Evolutionary conservation across 1,139 yeast species (phyloP), one percentile per base, ranked within the genome.

Genomic region (Magnusiomyces sp.): DNA sequence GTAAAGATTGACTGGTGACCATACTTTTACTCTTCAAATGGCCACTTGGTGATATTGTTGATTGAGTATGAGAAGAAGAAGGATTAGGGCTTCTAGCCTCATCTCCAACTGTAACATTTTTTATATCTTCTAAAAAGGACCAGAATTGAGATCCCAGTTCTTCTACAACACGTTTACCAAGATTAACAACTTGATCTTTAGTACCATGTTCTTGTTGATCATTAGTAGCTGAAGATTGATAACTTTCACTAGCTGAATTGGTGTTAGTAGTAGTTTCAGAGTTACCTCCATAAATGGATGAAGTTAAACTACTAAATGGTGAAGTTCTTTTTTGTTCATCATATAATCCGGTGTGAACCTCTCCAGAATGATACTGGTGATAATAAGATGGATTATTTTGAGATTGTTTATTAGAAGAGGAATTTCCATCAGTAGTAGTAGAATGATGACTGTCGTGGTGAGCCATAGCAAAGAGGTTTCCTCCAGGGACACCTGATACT

Each of bases 61-160:
- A 19, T 27, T 23, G 36, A n/a, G n/a, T n/a, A n/a, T n/a, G n/a
- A n/a, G n/a, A n/a, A n/a, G n/a, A n/a, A n/a, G n/a, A 9, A n/a
- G 23, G 16, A 3, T 34, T 27, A 11, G 52, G 38, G 20, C 56
- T 56, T 10, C 60, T 50, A 1, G 58, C 56, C 20, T 57, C 62
- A 23, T 59, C 64, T 2, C 68, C 68, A 46, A 64, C 57, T 0
- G 69, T 59, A 7, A 64, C 68, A 29, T 60, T 62, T 50, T 59
- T 57, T 9, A 66, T 65, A 46, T 66, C 70, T 29, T 64, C 69
- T 45, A 65, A 57, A 10, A 66, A 57, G 1, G 68, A 64, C 68
- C 68, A 64, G 50, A 66, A 62, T 51, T 65, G 69, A 16, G 62
- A 50, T 16, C 67, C 66, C 6, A 66, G 57, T 47, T 62, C 69